A percentile compares a stretch with the other conserved stretches of the same genome.
These are phyloP conservation scores for Pestalotiopsis sp. DNA, from an alignment of 2,329 filamentous ascomycete genomes.

Conservation along the genomic window DNA sequence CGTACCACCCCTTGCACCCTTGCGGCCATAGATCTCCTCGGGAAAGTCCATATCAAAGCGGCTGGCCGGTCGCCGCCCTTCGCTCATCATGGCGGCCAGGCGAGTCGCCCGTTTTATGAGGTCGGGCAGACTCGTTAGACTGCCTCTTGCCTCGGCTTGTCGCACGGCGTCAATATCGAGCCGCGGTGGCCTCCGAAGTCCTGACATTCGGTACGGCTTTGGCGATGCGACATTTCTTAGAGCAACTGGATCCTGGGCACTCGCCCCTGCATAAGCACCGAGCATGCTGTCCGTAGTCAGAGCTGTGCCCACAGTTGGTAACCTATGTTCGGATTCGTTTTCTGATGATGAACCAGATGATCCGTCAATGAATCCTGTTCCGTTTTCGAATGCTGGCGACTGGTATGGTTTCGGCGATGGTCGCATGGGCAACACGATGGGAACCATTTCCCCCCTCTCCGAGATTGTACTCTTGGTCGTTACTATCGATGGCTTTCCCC, in stretches of 20 bases:
- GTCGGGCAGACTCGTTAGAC: slow-evolving; percentile 88
- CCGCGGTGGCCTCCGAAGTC: slow-evolving; percentile 65
- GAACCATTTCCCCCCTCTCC: slow-evolving; percentile 26
- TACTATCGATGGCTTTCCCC: slow-evolving; percentile 58
- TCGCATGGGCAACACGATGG: slow-evolving; percentile 12
- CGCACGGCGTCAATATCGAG: slow-evolving; percentile 81
- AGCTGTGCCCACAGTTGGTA: slow-evolving; percentile 22
- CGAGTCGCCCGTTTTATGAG: slow-evolving; percentile 86
- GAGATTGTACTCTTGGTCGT: slow-evolving; percentile 37
- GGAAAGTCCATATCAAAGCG: slow-evolving; percentile 55
- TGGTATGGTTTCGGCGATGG: slow-evolving; percentile 39
- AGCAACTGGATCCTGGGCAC: slow-evolving; percentile 40
- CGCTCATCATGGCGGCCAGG: slow-evolving; percentile 84
- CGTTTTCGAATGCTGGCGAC: slow-evolving; percentile 24
- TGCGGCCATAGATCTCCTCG: slow-evolving; percentile 40
- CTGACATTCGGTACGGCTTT: slow-evolving; percentile 48
- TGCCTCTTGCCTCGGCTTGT: slow-evolving; percentile 80
- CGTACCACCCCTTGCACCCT: slow-evolving; percentile 38
- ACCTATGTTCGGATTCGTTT: slow-evolving; percentile 29
- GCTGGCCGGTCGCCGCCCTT: slow-evolving; percentile 67
- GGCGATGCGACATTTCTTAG: slow-evolving; percentile 26
- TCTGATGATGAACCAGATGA: slow-evolving; percentile 47
- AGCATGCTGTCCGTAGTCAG: slow-evolving; percentile 48
- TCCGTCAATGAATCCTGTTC: slow-evolving; percentile 46
- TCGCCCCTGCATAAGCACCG: slow-evolving; percentile 50